Evolutionary conservation across 805 yeast genomes (phyloP).

Genomic region (Hanseniaspora osmophila): DNA sequence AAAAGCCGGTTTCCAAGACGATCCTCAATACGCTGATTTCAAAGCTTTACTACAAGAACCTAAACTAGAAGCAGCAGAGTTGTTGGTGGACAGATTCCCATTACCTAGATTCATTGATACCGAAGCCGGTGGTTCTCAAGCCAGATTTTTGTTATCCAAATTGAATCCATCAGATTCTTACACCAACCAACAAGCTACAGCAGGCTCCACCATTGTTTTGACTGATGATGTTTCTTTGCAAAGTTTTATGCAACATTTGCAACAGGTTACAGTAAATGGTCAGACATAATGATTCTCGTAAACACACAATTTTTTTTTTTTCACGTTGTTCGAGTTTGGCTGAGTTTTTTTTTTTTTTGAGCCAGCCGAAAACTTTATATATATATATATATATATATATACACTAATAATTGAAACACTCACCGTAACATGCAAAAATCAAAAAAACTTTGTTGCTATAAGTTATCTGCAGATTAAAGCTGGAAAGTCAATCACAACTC

Average conservation of each 20-base stretch:
- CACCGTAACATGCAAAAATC: not conserved
- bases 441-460: no score
- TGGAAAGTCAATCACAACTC: constrained; percentile 20
- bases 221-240: constrained; percentile 94
- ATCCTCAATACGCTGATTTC: constrained; percentile 78
- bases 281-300: constrained; percentile 13
- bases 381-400: constrained; percentile 1
- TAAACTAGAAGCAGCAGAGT: constrained; percentile 79
- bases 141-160: constrained; percentile 87
- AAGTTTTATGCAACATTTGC: constrained; percentile 88
- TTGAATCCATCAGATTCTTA: constrained; percentile 87
- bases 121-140: constrained; percentile 97
- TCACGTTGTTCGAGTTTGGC: no score
- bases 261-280: constrained; percentile 68
- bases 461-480: no score
- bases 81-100: constrained; percentile 89
- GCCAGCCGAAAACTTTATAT: constrained; percentile 1
- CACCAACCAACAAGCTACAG: constrained; percentile 33
- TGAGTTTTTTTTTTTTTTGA: no score
- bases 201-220: constrained; percentile 65
- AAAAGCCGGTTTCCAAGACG: constrained; percentile 85
- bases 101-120: constrained; percentile 94
- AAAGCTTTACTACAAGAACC: constrained; percentile 79
- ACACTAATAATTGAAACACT: not conserved
- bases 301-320: constrained; percentile 1